These are phyloP conservation scores for Vaccinium myrtillus DNA, from an alignment of 148 eudicot species.

Conservation along the genomic window DNA sequence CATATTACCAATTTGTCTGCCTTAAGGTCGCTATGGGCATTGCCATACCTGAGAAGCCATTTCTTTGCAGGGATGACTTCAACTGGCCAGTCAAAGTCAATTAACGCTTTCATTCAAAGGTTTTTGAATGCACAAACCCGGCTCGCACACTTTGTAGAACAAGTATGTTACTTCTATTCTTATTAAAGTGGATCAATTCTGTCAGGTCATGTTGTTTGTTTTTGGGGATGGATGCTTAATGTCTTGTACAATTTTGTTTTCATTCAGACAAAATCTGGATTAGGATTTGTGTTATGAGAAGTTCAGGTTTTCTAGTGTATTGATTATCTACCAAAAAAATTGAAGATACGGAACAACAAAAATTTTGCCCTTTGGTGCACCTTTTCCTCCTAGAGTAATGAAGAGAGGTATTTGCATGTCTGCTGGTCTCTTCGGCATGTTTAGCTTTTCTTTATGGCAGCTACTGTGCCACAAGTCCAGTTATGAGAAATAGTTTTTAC, in stretches of 20 bases:
- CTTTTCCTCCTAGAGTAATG: background rate
- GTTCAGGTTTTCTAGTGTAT: background rate
- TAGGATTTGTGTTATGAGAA: background rate
- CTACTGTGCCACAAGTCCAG: background rate
- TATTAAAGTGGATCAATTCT: background rate
- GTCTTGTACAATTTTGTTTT: background rate
- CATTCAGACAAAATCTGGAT: background rate
- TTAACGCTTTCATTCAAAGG: conserved; percentile 87
- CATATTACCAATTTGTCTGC: conserved; percentile 72
- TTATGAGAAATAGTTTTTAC: background rate
- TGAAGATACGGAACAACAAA: background rate
- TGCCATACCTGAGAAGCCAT: conserved; percentile 80
- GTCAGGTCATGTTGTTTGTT: background rate
- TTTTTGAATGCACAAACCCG: conserved; percentile 87
- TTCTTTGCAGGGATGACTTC: conserved; percentile 82
- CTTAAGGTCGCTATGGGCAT: conserved; percentile 72
- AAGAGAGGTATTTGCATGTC: background rate
- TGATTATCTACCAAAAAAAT: background rate
- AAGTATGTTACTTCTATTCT: conserved; percentile 51
- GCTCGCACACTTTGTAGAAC: conserved; percentile 87
- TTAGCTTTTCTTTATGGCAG: background rate
- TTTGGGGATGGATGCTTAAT: background rate
- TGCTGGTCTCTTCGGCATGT: background rate
- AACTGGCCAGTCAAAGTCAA: conserved; percentile 70
- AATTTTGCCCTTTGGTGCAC: background rate